A percentile compares a stretch with the other conserved stretches of the same genome.
phyloP scores from a whole-genome alignment of 2,329 filamentous ascomycete genomes.

The Monilinia fructicola region DNA sequence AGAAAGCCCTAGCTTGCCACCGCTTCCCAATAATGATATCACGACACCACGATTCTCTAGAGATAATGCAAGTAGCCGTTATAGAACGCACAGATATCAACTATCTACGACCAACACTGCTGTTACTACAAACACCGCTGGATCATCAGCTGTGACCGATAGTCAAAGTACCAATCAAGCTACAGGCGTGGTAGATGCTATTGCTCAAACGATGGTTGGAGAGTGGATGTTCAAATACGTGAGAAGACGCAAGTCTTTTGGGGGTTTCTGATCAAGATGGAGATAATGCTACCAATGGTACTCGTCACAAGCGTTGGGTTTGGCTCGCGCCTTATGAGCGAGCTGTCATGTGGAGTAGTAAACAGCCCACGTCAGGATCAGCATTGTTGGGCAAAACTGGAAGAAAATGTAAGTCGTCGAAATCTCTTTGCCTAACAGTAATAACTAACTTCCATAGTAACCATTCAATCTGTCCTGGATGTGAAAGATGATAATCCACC shows the following conservation, averaged over 20 bases:
- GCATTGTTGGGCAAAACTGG: conserved; percentile 92
- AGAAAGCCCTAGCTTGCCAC: conserved; percentile 70
- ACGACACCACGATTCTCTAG: conserved; percentile 53
- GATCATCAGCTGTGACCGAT: conserved; percentile 10
- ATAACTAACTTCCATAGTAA: conserved; percentile 58
- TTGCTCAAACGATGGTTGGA: conserved; percentile 97
- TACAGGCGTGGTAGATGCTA: conserved; percentile 87
- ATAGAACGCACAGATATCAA: conserved; percentile 54
- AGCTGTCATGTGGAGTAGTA: conserved; percentile 96
- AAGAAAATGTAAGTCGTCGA: conserved; percentile 74
- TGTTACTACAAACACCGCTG: conserved; percentile 36
- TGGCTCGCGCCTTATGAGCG: conserved; percentile 97
- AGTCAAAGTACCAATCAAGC: conserved; percentile 52
- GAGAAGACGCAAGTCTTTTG: conserved; percentile 85
- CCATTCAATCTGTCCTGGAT: conserved; percentile 93
- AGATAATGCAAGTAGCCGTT: conserved; percentile 45
- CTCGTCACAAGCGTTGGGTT: conserved; percentile 94
- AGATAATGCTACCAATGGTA: conserved; percentile 62
- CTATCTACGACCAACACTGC: conserved; percentile 58
- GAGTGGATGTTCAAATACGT: conserved; percentile 97
- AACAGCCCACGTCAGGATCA: conserved; percentile 85
- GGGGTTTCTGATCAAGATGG: conserved; percentile 69
- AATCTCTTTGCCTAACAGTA: conserved; percentile 25
- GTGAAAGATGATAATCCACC: conserved; percentile 90
- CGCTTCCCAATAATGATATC: conserved; percentile 71